Evolutionary conservation across 805 yeast species (phyloP), one percentile per base, ranked within the genome.

Genomic region (Ogataea allantospora): DNA sequence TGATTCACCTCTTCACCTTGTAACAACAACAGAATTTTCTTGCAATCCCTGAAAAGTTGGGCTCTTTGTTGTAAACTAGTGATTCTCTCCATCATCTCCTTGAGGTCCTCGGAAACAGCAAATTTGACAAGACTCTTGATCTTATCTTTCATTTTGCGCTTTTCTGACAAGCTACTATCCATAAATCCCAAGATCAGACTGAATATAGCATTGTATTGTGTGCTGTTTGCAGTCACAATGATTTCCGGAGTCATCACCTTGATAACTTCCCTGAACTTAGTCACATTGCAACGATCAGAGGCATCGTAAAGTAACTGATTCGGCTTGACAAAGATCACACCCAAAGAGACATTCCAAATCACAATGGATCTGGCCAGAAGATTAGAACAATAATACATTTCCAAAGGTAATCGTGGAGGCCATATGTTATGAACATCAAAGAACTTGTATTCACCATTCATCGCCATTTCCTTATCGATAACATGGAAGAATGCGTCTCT

Each of bases 401-500:
- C 88, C 36, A 78, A 48, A 0, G 85, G 84, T 14, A 81, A 49
- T 71, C 76, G 73, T 0, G 87, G 87, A 0, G 87, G 85, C 87
- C 87, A 81, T 53, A 58, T 44, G 7, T 48, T 44, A 4, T 43
- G 48, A 9, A 59, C 55, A 12, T 46, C 47, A 31, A 56, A 58
- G 18, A 65, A 54, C 10, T 59, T 60, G 38, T 62, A 62, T 16
- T 58, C 57, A 12, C 61, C 63, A 6, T 57, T 55, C 32, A 35
- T 51, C 20, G 28, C 65, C 40, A 51, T 62, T 50, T 57, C 65
- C 62, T 33, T 68, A 19, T 68, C 66, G 30, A 80, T 60, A 2
- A 76, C 76, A 44, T 75, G 76, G 8, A 75, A 58, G 47, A 75
- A 80, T 2, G 79, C 64, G 44, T 80, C 84, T 16, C 73, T 68